Percentiles rank a stretch among this genome's conserved stretches.
Conservation (phyloP, 177 flowering plant genomes). For the Tripterygium wilfordii region DNA sequence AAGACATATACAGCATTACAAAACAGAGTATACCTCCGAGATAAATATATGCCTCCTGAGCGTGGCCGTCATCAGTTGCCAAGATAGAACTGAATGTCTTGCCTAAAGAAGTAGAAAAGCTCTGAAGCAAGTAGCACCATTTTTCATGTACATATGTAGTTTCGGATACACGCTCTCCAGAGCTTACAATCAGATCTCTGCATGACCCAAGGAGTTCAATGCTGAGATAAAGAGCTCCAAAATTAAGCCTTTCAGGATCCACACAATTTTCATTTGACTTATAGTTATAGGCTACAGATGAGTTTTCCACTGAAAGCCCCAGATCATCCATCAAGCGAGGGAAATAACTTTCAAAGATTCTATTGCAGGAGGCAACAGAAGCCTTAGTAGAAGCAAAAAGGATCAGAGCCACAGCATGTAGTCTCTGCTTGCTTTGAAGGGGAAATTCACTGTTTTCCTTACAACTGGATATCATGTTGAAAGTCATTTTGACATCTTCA, state of each 20-base stretch:
- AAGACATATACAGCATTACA: too few relatives aligned
- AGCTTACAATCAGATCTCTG: constrained; percentile 37
- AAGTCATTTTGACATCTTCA: constrained; percentile 41
- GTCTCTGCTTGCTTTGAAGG: constrained; percentile 40
- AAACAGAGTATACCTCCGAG: constrained; percentile 41
- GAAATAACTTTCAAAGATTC: constrained; percentile 38
- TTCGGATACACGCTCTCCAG: constrained; percentile 12
- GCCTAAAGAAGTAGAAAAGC: constrained; percentile 34
- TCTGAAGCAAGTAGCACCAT: constrained; percentile 44
- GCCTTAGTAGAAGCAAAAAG: constrained; percentile 49
- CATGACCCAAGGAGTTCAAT: constrained; percentile 66
- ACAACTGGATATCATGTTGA: constrained; percentile 33
- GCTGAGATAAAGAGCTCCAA: constrained; percentile 74
- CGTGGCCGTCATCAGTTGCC: constrained; percentile 18
- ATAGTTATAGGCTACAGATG: constrained; percentile 9
- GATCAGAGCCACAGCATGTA: constrained; percentile 50
- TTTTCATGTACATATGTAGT: constrained; percentile 24
- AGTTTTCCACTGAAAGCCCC: constrained; percentile 22
- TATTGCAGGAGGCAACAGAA: constrained; percentile 53
- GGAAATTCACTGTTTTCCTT: constrained; percentile 30
- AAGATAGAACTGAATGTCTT: constrained; percentile 35
- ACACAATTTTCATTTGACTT: constrained; percentile 6
- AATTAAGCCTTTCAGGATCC: constrained; percentile 22
- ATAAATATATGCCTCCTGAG: constrained; percentile 28
- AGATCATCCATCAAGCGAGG: constrained; percentile 35